phyloP scores from a whole-genome alignment of 108 stramenopile species.

The Aurantiochytrium sp. region DNA sequence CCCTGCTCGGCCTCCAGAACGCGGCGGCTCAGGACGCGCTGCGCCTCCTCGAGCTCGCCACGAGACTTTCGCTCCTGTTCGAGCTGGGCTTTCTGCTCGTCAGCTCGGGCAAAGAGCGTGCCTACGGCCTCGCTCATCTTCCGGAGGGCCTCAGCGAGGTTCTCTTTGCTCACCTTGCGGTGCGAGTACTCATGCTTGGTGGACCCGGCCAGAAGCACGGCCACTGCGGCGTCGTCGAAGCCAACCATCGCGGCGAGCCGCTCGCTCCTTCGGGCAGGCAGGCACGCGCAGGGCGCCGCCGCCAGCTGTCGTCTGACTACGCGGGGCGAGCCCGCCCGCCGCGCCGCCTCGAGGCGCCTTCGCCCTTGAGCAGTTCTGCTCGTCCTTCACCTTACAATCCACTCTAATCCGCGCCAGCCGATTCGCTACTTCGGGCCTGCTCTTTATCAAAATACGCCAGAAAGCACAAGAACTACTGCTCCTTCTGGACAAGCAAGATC shows the following conservation, averaged over 20 bases:
- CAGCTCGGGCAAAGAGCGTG: not conserved
- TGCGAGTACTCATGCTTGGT: conserved; percentile 20
- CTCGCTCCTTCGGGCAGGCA: too few relatives aligned
- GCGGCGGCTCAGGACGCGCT: not conserved
- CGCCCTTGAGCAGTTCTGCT: too few relatives aligned
- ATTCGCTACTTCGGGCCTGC: too few relatives aligned
- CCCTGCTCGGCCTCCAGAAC: not conserved
- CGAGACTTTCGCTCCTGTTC: not conserved
- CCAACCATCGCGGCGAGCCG: not conserved
- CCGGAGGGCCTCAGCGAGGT: not conserved
- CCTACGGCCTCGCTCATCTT: not conserved
- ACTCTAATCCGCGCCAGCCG: too few relatives aligned
- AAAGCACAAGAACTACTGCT: too few relatives aligned
- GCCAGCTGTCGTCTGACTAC: not conserved
- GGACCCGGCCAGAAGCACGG: not conserved
- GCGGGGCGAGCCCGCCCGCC: too few relatives aligned
- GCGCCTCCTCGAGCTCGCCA: not conserved
- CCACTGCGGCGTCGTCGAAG: not conserved
- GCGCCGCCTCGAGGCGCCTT: too few relatives aligned
- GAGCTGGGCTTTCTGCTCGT: not conserved
- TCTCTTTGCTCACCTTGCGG: not conserved
- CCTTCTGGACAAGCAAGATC: too few relatives aligned
- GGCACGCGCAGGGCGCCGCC: too few relatives aligned
- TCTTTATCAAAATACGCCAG: too few relatives aligned
- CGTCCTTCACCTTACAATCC: too few relatives aligned